Conservation (phyloP, 1,284 basidiomycete genomes). For the Apiotrichum mycotoxinovorans region DNA sequence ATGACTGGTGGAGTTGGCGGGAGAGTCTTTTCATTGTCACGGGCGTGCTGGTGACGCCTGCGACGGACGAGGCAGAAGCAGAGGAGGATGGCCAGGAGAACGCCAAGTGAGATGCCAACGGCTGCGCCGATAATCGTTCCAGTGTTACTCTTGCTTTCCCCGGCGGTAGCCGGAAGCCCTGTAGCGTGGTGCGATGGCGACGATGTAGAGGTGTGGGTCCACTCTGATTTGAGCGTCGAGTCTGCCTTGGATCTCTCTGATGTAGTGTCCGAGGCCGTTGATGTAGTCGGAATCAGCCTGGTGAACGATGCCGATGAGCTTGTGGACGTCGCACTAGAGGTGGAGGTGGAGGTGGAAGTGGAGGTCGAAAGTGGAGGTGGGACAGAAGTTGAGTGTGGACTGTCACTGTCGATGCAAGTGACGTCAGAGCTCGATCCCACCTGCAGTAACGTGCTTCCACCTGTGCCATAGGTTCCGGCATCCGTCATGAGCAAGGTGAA, state of each 20-base stretch:
- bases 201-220: too few species aligned
- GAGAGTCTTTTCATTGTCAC: not conserved
- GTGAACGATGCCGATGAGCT: not conserved
- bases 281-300: not conserved
- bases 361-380: not conserved
- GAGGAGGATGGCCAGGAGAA: slow-evolving; percentile 3
- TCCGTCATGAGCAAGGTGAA: slow-evolving; percentile 43
- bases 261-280: too few species aligned
- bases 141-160: not conserved
- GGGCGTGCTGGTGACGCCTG: slow-evolving; percentile 1
- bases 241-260: too few species aligned
- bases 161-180: not conserved
- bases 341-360: not conserved
- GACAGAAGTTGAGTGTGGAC: slow-evolving; percentile 14
- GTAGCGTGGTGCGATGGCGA: not conserved
- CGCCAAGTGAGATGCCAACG: slow-evolving; percentile 7
- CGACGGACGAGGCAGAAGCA: slow-evolving; percentile 6
- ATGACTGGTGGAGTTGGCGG: too few species aligned
- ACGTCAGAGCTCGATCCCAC: slow-evolving; percentile 21
- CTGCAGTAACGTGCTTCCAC: slow-evolving; percentile 36
- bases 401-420: slow-evolving; percentile 28
- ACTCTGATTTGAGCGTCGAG: too few species aligned
- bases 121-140: slow-evolving; percentile 17
- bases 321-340: not conserved
- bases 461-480: slow-evolving; percentile 33